Evolutionary conservation across 2,329 filamentous ascomycete species (phyloP), one percentile per base, ranked within the genome.

Genomic region (Ilyonectria sp.): DNA sequence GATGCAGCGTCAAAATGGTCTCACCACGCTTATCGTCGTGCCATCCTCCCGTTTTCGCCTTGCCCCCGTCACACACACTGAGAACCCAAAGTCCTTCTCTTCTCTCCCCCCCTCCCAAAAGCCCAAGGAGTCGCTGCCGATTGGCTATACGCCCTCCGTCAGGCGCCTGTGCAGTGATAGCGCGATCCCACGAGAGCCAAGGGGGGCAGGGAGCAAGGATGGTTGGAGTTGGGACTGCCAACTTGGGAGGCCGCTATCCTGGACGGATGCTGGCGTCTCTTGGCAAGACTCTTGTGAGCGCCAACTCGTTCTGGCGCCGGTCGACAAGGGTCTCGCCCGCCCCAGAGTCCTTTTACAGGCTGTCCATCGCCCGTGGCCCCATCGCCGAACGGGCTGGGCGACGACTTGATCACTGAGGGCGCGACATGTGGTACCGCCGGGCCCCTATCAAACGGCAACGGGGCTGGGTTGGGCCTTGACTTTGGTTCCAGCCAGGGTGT

Each of bases 111-210:
- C 13, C 9, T 29, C 55, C 50, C 26, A 52, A 31, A 52, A 23
- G 13, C 47, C 40, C 43, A 52, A 35, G 67, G 72, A 70, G 65
- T 52, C 55, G 61, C 65, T 69, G 71, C 72, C 72, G 71, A 74
- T 74, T 74, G 72, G 71, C 8, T 19, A 71, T 17, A 69, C 6
- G 26, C 37, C 43, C 65, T 57, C 63, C 69, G 64, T 75, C 73
- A 67, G 73, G 73, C 73, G 73, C 73, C 73, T 73, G 68, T 75
- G 73, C 73, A 75, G 63, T 55, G 63, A 60, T 65, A 60, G 63
- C 56, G 62, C 50, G 19, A 15, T 29, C 49, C 9, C 9, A 6
- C 40, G 15, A n/a, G 40, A 43, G 17, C 40, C 15, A 43, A 17
- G 11, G 37, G 15, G 5, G 37, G 37, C 13, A 43, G 15, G 15